Base-by-base conservation (phyloP, 768 basidiomycete species). In the Xerocomellus intermedius region DNA sequence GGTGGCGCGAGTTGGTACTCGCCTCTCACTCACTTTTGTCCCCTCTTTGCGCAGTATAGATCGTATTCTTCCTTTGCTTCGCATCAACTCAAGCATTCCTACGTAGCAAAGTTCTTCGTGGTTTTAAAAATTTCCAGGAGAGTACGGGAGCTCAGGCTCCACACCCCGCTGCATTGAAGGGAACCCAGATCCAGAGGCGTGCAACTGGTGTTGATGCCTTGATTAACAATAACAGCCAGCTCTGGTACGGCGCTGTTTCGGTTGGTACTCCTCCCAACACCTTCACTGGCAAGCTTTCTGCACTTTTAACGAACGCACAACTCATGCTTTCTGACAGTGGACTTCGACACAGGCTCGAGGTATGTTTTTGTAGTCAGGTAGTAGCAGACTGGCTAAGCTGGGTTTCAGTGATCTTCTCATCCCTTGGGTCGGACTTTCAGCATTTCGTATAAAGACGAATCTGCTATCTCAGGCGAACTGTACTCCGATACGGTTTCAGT, bases 301-400 rank as follows among this genome's bases (percentile, higher is more conserved):
- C 7, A 13, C 10, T 36, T 13, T 21, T n/a, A 19, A 9, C 4
- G 5, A 39, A 47, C 16, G 6, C 10, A 7, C 1, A 8, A 12
- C 38, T 44, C 17, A 30, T 16, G 35, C 19, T 17, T 32, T 22
- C 4, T 33, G 7, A 5, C 17, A 64, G 62, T 67, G 39, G 58
- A 57, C 9, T 68, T 68, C 6, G 69, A 72, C 37, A 69, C 69
- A 4, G 68, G 68, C 14, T 63, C 63, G 16, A 63, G 67, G 61
- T 21, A 54, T 5, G 33, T 62, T 16, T 48, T 16, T 9, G n/a
- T 9, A 21, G 8, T 28, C 12, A 2, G 8, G 22, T 24, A n/a
- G 8, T 8, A 24, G 8, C 12, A 2, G 8, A 21, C n/a, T 0
- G 41, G 8, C 48, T 60, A 30, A 60, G 0, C 3, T 3, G 4